phyloP scores from a whole-genome alignment of 2,329 filamentous ascomycete species.

The Thielaviopsis musarum region DNA sequence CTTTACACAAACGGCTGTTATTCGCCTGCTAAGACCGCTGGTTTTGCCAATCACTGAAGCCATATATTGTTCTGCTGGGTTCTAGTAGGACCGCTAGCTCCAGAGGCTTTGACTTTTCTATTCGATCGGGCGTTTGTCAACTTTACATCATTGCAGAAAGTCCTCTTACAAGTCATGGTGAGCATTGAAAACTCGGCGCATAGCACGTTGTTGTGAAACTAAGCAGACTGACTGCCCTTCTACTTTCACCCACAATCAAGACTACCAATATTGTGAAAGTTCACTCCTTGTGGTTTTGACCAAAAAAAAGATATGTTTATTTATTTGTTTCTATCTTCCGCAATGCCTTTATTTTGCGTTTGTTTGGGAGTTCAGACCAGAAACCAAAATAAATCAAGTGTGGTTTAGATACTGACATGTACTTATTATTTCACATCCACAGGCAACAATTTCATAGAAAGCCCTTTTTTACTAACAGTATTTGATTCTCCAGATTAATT shows the following conservation, averaged over 20 bases:
- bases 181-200: neutral
- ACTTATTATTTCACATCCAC: no score
- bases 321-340: no score
- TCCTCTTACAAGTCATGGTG: neutral
- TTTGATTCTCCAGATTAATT: neutral
- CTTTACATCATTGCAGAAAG: neutral
- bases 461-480: neutral
- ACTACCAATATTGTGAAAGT: neutral
- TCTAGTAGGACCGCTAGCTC: neutral
- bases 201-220: neutral
- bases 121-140: neutral
- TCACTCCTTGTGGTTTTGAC: no score
- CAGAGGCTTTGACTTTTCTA: neutral
- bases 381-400: no score
- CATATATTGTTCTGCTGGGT: neutral
- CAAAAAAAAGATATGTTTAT: no score
- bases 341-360: no score
- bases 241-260: neutral
- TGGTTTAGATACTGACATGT: no score
- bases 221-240: neutral
- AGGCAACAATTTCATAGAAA: no score
- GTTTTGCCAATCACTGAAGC: neutral
- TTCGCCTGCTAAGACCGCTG: neutral
- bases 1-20: no score
- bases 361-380: no score